phyloP scores from a whole-genome alignment of 2,329 filamentous ascomycete genomes.

The Cucurbitaria berberidis region DNA sequence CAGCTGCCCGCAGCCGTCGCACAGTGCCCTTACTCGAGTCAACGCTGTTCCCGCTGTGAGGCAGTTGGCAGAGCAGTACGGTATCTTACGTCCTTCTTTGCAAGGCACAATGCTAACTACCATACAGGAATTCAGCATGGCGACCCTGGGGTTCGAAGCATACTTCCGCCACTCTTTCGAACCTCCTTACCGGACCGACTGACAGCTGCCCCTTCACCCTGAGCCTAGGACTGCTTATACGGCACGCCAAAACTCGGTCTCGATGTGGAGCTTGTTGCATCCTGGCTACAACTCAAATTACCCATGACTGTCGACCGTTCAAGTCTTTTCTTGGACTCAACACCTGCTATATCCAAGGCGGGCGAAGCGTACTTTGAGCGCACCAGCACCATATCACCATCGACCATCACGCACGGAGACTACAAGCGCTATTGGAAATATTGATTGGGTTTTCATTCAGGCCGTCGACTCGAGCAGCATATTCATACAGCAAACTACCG shows the following conservation, averaged over 20 bases:
- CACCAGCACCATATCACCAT: background rate
- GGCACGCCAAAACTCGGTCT: background rate
- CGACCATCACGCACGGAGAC: constrained; percentile 7
- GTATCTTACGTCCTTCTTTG: background rate
- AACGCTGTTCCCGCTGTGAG: background rate
- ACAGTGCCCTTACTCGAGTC: constrained; percentile 2
- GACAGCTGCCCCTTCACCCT: constrained; percentile 4
- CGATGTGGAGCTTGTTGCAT: background rate
- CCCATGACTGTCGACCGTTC: background rate
- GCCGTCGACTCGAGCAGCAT: constrained; percentile 15
- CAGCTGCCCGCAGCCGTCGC: constrained; percentile 8
- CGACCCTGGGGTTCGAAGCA: background rate
- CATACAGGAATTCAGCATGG: background rate
- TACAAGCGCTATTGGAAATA: constrained; percentile 3
- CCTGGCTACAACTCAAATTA: background rate
- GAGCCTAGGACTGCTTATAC: background rate
- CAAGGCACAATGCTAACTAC: constrained; percentile 5
- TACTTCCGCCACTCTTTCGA: background rate
- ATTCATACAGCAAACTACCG: constrained; percentile 25
- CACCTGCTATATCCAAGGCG: background rate
- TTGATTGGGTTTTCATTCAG: constrained; percentile 16
- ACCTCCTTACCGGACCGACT: background rate
- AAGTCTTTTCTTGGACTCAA: background rate
- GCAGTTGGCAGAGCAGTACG: constrained; percentile 4
- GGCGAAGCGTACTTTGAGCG: constrained; percentile 1